A percentile compares a stretch with the other conserved stretches of the same genome.
Conservation (phyloP, 371 early-diverging fungal species). For the Phascolomyces articulosus region DNA sequence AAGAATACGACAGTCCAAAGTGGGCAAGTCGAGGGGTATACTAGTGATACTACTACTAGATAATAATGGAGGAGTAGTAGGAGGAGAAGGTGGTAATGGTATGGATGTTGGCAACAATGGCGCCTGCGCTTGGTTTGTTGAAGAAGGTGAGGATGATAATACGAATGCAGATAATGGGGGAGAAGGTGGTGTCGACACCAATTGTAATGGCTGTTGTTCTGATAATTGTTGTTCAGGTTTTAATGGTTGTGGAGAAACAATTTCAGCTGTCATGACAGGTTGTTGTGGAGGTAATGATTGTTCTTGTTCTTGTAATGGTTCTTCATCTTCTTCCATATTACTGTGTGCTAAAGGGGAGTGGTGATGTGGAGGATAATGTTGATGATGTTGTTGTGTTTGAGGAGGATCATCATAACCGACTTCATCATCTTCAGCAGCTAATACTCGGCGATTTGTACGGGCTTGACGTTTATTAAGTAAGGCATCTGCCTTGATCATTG, state of each 20-base stretch:
- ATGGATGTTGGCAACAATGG: conserved; percentile 7
- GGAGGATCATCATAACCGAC: conserved; percentile 11
- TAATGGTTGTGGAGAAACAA: background rate
- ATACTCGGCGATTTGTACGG: conserved; percentile 48
- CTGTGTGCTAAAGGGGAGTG: conserved; percentile 3
- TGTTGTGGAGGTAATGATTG: no score
- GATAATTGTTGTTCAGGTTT: background rate
- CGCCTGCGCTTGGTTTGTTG: conserved; percentile 8
- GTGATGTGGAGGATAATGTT: conserved; percentile 10
- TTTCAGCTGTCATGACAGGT: no score
- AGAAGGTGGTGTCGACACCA: background rate
- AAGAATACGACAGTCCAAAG: conserved; percentile 1
- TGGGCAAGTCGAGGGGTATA: background rate
- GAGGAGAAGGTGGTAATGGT: background rate
- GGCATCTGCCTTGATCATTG: conserved; percentile 45
- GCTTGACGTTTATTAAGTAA: conserved; percentile 37
- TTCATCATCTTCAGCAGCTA: conserved; percentile 46
- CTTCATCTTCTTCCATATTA: conserved; percentile 3
- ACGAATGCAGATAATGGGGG: background rate
- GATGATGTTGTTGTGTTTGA: conserved; percentile 3
- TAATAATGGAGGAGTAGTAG: background rate
- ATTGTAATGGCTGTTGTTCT: background rate
- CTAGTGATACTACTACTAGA: background rate
- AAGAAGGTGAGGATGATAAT: background rate
- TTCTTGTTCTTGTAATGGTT: background rate